phyloP scores from a whole-genome alignment of 441 rosid genomes.

The Brassica balearica region DNA sequence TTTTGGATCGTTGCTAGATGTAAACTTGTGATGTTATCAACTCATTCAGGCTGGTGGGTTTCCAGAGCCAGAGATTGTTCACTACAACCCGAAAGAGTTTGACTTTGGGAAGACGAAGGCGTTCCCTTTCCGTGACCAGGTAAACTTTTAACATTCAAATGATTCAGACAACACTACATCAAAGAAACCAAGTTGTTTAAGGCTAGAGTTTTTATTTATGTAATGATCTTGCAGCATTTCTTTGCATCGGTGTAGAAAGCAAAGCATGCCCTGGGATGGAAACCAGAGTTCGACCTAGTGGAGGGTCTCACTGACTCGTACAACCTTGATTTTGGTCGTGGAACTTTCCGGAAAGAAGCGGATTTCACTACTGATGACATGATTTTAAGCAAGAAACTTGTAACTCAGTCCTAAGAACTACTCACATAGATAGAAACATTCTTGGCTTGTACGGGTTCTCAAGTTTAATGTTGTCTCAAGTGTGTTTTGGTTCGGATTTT shows the following conservation, averaged over 20 bases:
- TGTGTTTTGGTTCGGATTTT: not conserved
- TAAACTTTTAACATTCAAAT: slow-evolving; percentile 25
- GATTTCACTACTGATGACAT: slow-evolving; percentile 89
- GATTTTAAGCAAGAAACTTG: slow-evolving; percentile 80
- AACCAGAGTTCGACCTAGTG: slow-evolving; percentile 78
- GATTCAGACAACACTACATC: slow-evolving; percentile 3
- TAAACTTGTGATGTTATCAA: slow-evolving; percentile 22
- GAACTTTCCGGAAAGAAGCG: slow-evolving; percentile 85
- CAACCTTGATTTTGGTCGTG: slow-evolving; percentile 87
- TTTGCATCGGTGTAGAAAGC: slow-evolving; percentile 91
- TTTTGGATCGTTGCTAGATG: slow-evolving; percentile 13
- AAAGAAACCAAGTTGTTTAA: not conserved
- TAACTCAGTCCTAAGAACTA: slow-evolving; percentile 61
- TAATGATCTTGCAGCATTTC: slow-evolving; percentile 73
- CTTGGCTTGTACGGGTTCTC: slow-evolving; percentile 11
- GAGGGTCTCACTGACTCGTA: slow-evolving; percentile 89
- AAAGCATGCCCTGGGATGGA: slow-evolving; percentile 76
- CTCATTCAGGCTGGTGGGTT: slow-evolving; percentile 79
- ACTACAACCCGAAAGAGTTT: slow-evolving; percentile 85
- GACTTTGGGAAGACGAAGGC: slow-evolving; percentile 96
- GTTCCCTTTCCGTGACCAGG: slow-evolving; percentile 98
- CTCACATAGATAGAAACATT: slow-evolving; percentile 27
- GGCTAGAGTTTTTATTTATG: not conserved
- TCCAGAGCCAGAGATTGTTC: slow-evolving; percentile 91
- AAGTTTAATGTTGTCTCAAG: slow-evolving; percentile 22